phyloP scores from a whole-genome alignment of 2,329 filamentous ascomycete genomes.

The Neoscytalidium dimidiatum region DNA sequence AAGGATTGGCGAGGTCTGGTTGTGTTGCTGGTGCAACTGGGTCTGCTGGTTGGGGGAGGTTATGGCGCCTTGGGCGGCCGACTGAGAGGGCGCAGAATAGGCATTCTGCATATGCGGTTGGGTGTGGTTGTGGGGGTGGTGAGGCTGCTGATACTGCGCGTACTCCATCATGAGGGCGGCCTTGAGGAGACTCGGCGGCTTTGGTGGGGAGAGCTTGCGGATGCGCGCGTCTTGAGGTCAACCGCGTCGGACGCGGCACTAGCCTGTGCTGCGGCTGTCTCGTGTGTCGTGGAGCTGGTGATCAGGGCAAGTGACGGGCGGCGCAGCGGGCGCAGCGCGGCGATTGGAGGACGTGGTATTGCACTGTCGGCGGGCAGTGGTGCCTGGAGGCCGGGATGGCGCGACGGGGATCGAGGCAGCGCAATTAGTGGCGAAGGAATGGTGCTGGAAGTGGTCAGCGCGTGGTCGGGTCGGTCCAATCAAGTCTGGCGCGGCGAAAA shows the following conservation, averaged over 20 bases:
- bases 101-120: constrained; percentile 41
- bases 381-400: constrained; percentile 27
- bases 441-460: constrained; percentile 34
- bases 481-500: constrained; percentile 21
- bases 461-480: constrained; percentile 35
- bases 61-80: constrained; percentile 51
- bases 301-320: constrained; percentile 22
- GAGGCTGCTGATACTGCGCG: constrained; percentile 50
- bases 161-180: constrained; percentile 47
- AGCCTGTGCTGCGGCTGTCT: constrained; percentile 28
- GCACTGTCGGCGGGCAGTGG: constrained; percentile 15
- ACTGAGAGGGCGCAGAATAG: constrained; percentile 37
- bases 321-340: constrained; percentile 19
- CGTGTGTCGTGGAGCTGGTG: constrained; percentile 24
- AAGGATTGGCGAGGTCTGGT: constrained; percentile 77
- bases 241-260: constrained; percentile 38
- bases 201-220: neutral
- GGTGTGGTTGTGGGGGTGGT: constrained; percentile 45
- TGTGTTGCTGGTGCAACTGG: constrained; percentile 61
- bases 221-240: constrained; percentile 21
- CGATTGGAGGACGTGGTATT: constrained; percentile 30
- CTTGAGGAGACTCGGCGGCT: constrained; percentile 5
- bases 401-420: constrained; percentile 29
- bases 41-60: constrained; percentile 71
- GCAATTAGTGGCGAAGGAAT: constrained; percentile 33